phyloP scores from a whole-genome alignment of 192 early-diverging fungal genomes.

The Cladochytrium replicatum region DNA sequence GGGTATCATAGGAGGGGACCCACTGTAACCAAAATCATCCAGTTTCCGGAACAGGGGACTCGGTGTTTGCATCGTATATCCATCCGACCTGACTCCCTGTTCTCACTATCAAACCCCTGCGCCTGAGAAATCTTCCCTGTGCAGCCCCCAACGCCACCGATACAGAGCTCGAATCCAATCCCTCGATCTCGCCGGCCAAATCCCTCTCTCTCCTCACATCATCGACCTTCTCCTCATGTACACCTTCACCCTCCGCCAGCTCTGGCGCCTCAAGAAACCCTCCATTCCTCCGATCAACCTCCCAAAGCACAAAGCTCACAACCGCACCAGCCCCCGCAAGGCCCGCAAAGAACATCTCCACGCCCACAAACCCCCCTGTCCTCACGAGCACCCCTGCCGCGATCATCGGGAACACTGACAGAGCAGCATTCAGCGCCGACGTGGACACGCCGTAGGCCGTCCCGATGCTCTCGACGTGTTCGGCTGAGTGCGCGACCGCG shows the following conservation, averaged over 20 bases:
- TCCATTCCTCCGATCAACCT: slow-evolving; percentile 13
- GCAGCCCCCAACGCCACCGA: too few species aligned
- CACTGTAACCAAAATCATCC: too few species aligned
- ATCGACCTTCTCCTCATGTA: too few species aligned
- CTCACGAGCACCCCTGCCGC: slow-evolving; percentile 34
- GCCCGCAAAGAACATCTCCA: slow-evolving; percentile 37
- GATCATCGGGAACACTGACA: slow-evolving; percentile 37
- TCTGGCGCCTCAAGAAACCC: slow-evolving; percentile 14
- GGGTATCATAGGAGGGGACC: too few species aligned
- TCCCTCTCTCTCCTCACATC: too few species aligned
- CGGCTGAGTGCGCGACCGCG: slow-evolving; percentile 34
- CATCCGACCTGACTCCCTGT: too few species aligned
- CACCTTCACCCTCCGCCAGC: slow-evolving; percentile 1
- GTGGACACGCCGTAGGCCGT: slow-evolving; percentile 41
- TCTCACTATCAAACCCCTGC: too few species aligned
- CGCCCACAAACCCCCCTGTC: slow-evolving; percentile 21
- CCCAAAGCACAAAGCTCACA: slow-evolving; percentile 11
- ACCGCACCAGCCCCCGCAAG: slow-evolving; percentile 24
- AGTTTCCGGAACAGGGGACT: too few species aligned
- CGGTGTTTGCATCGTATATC: too few species aligned
- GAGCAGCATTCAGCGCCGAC: slow-evolving; percentile 31
- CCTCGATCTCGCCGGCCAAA: too few species aligned
- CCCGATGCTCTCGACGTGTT: slow-evolving; percentile 13
- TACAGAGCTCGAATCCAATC: too few species aligned
- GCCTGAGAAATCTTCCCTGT: too few species aligned